A percentile compares a stretch with the other conserved stretches of the same genome.
These are phyloP conservation scores for Inga laurina DNA, from an alignment of 306 rosid species.

Conservation along the genomic window DNA sequence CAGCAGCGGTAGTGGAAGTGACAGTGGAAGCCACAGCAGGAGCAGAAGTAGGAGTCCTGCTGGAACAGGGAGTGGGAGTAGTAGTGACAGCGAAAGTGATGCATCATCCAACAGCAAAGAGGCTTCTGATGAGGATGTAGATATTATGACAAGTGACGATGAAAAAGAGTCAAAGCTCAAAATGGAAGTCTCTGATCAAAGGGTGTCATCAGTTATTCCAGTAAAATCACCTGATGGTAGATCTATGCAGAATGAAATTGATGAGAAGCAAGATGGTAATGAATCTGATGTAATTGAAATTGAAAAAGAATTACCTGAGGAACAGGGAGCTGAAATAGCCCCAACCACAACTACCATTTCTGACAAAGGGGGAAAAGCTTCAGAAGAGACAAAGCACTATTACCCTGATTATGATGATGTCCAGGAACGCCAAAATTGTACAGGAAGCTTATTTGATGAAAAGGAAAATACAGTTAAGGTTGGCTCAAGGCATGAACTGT, in stretches of 20 bases:
- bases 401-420: conserved; percentile 58
- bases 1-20: conserved; percentile 88
- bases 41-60: conserved; percentile 79
- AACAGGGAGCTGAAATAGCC: conserved; percentile 50
- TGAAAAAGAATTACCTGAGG: conserved; percentile 65
- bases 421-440: conserved; percentile 60
- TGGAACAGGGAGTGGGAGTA: conserved; percentile 80
- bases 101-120: conserved; percentile 87
- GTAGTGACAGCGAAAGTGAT: conserved; percentile 93
- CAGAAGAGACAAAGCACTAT: conserved; percentile 45
- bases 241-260: conserved; percentile 49
- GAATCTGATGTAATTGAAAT: conserved; percentile 72
- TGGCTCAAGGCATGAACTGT: conserved; percentile 56
- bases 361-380: conserved; percentile 42
- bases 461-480: conserved; percentile 54
- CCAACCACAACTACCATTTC: conserved; percentile 33
- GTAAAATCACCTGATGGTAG: conserved; percentile 60
- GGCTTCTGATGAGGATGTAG: conserved; percentile 94
- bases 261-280: conserved; percentile 70
- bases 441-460: conserved; percentile 74
- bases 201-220: conserved; percentile 47
- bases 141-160: conserved; percentile 97
- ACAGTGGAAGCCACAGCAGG: conserved; percentile 84
- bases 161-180: conserved; percentile 74
- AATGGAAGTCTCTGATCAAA: conserved; percentile 54